Evolutionary conservation across 352 stramenopile species (phyloP).

Genomic region (Detonula confervacea): DNA sequence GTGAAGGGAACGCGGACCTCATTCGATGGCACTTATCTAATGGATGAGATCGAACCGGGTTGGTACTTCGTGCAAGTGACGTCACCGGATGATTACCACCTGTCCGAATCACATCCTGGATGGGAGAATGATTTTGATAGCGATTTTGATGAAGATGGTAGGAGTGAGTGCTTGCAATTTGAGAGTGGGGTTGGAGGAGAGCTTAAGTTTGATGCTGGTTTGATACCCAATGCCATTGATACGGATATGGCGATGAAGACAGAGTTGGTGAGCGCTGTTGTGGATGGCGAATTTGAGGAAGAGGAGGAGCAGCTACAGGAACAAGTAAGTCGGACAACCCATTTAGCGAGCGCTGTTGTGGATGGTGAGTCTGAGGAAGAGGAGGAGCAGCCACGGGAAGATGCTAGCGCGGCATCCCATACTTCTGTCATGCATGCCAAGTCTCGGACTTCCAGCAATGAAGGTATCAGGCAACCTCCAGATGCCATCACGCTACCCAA

Average conservation of each 20-base stretch:
- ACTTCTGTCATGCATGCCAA: no score
- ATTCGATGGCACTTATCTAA: conserved; percentile 15
- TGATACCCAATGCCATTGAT: neutral
- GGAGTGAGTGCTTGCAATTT: conserved; percentile 12
- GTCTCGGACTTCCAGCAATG: no score
- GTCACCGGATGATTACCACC: conserved; percentile 13
- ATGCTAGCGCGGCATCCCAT: neutral
- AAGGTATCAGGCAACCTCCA: no score
- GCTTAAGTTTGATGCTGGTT: neutral
- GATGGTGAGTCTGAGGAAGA: neutral
- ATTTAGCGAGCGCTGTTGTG: conserved; percentile 1
- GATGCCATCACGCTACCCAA: no score
- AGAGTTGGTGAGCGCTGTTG: conserved; percentile 2
- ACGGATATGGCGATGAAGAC: neutral
- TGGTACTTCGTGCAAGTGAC: conserved; percentile 25
- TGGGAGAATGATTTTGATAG: conserved; percentile 13
- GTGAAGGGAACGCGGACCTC: conserved; percentile 22
- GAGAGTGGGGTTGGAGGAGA: neutral
- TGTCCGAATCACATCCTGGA: neutral
- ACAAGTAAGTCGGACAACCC: no score
- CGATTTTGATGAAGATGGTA: no score
- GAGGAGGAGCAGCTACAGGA: neutral
- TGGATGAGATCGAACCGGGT: conserved; percentile 13
- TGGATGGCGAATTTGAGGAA: neutral
- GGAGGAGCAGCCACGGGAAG: neutral